Evolutionary conservation across 164 flowering plant species (phyloP).

Genomic region (Vitis labrusca): DNA sequence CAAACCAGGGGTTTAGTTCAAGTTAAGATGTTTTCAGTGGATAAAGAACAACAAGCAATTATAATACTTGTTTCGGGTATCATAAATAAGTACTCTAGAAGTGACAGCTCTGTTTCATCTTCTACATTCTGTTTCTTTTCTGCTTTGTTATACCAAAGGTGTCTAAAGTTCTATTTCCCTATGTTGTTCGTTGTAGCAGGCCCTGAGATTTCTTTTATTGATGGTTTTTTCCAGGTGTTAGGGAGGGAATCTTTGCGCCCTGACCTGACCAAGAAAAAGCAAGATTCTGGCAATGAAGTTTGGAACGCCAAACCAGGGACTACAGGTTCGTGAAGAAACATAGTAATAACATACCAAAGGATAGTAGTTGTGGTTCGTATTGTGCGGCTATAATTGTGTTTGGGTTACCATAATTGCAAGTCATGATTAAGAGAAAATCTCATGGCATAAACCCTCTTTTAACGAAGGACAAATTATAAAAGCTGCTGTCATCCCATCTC

Average conservation of each 20-base stretch:
- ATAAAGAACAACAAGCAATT: neutral
- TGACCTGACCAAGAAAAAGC: conserved; percentile 18
- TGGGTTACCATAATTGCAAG: no score
- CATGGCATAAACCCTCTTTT: no score
- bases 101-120: no score
- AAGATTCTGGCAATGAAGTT: conserved; percentile 18
- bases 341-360: no score
- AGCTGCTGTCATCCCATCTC: no score
- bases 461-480: no score
- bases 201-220: neutral
- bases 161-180: neutral
- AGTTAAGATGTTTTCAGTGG: neutral
- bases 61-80: neutral
- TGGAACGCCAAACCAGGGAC: conserved; percentile 17
- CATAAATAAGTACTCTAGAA: no score
- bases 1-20: neutral
- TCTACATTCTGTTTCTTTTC: neutral
- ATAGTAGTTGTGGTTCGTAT: no score
- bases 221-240: conserved; percentile 19
- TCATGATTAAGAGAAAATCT: no score
- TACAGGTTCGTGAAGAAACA: conserved; percentile 22
- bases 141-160: neutral
- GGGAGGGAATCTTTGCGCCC: conserved; percentile 26
- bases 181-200: neutral
- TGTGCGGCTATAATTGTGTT: no score